A percentile compares a stretch with the other conserved stretches of the same genome.
Evolutionary conservation across 23 red algal genomes (phyloP).

Genomic region (Gracilaria domingensis): DNA sequence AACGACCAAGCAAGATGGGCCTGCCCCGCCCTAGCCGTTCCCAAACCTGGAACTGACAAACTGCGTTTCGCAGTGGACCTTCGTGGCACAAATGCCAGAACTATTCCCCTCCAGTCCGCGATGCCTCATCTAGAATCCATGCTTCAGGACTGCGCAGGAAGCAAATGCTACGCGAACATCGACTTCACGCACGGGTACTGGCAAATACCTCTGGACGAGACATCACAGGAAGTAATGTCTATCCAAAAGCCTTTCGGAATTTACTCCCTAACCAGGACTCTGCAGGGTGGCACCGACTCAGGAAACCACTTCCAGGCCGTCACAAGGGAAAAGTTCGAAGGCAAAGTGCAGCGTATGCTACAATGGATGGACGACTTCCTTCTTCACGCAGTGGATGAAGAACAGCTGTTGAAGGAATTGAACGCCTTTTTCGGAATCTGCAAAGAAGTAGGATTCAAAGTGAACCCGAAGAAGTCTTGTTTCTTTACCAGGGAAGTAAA

Average conservation of each 20-base stretch:
- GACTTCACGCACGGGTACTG: conserved; percentile 19
- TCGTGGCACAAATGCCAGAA: too few species aligned
- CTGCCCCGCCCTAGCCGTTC: too few species aligned
- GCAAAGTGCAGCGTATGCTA: background rate
- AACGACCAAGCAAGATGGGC: too few species aligned
- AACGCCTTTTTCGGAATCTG: conserved; percentile 16
- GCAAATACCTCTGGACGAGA: conserved; percentile 19
- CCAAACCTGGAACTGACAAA: too few species aligned
- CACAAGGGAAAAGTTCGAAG: background rate
- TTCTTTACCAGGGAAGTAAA: conserved; percentile 24
- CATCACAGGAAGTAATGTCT: conserved; percentile 42
- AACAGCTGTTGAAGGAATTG: background rate
- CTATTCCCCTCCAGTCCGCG: conserved; percentile 5
- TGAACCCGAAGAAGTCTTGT: conserved; percentile 43
- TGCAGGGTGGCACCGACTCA: conserved; percentile 4
- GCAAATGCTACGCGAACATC: background rate
- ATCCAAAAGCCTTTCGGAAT: conserved; percentile 48
- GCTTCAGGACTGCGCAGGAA: conserved; percentile 32
- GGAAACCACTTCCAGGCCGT: background rate
- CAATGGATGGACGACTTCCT: conserved; percentile 51
- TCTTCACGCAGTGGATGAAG: conserved; percentile 11
- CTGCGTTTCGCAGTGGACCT: too few species aligned
- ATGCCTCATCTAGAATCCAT: conserved; percentile 54
- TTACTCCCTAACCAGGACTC: conserved; percentile 28
- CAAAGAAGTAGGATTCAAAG: background rate